Conservation (phyloP, 345 rosid genomes). For the Cardamine occulta region DNA sequence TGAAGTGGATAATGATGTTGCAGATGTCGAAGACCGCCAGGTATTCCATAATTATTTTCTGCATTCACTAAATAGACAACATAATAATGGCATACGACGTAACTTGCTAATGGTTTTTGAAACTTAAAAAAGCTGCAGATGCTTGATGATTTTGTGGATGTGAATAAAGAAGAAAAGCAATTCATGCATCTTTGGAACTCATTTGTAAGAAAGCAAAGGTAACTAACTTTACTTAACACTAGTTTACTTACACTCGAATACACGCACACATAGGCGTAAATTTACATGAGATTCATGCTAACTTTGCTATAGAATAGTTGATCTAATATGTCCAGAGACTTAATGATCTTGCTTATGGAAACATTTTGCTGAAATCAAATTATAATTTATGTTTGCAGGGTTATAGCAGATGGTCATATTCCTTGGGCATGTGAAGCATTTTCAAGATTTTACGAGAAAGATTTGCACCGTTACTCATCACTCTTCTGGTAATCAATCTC, state of each 20-base stretch:
- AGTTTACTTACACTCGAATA: neutral
- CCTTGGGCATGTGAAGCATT: slow-evolving; percentile 97
- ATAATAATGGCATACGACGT: neutral
- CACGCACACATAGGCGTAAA: neutral
- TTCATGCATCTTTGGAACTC: slow-evolving; percentile 98
- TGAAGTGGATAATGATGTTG: slow-evolving; percentile 82
- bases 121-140: slow-evolving; percentile 60
- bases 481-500: slow-evolving; percentile 68
- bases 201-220: slow-evolving; percentile 88
- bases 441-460: slow-evolving; percentile 64
- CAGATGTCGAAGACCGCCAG: slow-evolving; percentile 85
- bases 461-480: slow-evolving; percentile 55
- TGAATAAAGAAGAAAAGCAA: slow-evolving; percentile 74
- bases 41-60: slow-evolving; percentile 48
- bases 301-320: neutral
- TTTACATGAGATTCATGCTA: neutral
- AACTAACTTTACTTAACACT: slow-evolving; percentile 20
- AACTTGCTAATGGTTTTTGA: slow-evolving; percentile 30
- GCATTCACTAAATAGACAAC: neutral
- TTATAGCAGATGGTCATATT: slow-evolving; percentile 92
- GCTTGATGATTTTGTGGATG: slow-evolving; percentile 98
- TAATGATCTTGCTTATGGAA: slow-evolving; percentile 18
- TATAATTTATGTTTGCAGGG: slow-evolving; percentile 50
- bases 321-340: neutral
- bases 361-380: neutral